These are phyloP conservation scores for Leccinum boreale DNA, from an alignment of 768 basidiomycete genomes.

Conservation along the genomic window DNA sequence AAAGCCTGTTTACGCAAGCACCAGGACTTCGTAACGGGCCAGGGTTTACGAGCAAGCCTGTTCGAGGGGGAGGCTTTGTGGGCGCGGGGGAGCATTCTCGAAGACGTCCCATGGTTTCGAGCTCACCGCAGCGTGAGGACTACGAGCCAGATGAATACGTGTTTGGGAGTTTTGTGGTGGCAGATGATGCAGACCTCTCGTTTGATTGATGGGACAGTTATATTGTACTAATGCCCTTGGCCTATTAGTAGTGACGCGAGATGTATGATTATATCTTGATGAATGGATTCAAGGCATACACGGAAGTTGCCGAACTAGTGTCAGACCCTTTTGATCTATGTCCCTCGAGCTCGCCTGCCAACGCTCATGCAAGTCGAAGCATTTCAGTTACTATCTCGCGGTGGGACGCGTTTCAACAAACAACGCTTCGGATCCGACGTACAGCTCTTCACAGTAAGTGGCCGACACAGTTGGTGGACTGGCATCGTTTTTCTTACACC, in stretches of 20 bases:
- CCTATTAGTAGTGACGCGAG: not conserved
- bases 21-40: constrained; percentile 41
- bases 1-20: constrained; percentile 70
- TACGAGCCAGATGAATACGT: constrained; percentile 62
- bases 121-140: constrained; percentile 57
- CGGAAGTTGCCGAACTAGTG: constrained; percentile 14
- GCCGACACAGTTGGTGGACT: not conserved
- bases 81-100: constrained; percentile 32
- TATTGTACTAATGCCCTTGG: not conserved
- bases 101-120: constrained; percentile 41
- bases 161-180: constrained; percentile 77
- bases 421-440: constrained; percentile 66
- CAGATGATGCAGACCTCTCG: constrained; percentile 69
- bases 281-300: not conserved
- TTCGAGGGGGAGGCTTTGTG: constrained; percentile 41
- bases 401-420: constrained; percentile 82
- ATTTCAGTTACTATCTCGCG: constrained; percentile 86
- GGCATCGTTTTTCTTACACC: not conserved
- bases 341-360: not conserved
- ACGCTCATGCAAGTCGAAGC: constrained; percentile 70
- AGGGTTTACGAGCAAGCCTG: constrained; percentile 50
- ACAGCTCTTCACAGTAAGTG: constrained; percentile 61
- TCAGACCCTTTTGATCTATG: not conserved
- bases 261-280: not conserved
- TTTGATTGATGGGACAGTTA: constrained; percentile 29